phyloP scores from a whole-genome alignment of 1,284 basidiomycete genomes.

The Ganoderma lucidum region DNA sequence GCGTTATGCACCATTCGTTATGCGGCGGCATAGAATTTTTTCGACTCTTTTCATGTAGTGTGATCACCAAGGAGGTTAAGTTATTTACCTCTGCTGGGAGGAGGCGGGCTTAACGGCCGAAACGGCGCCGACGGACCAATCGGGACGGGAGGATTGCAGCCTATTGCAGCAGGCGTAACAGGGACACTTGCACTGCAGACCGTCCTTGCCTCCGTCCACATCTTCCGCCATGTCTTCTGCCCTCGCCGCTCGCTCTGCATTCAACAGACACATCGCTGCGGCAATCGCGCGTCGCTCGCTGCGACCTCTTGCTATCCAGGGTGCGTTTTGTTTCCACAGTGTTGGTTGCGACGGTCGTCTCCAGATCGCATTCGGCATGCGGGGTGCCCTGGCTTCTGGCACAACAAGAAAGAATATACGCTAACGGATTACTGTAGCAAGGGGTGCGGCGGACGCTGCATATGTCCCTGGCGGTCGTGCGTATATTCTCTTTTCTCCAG shows the following conservation, averaged over 20 bases:
- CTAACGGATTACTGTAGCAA: constrained; percentile 30
- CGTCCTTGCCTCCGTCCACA: constrained; percentile 27
- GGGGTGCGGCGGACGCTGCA: constrained; percentile 39
- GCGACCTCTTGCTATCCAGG: constrained; percentile 42
- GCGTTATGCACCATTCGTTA: no score
- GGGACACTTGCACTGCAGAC: not conserved
- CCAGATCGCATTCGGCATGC: constrained; percentile 1
- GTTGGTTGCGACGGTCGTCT: constrained; percentile 7
- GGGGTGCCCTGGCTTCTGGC: not conserved
- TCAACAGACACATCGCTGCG: constrained; percentile 52
- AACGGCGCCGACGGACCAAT: constrained; percentile 32
- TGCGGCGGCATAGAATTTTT: not conserved
- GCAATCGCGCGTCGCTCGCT: constrained; percentile 50
- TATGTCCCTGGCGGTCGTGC: constrained; percentile 78
- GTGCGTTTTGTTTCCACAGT: constrained; percentile 40
- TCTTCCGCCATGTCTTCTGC: constrained; percentile 58
- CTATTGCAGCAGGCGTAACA: constrained; percentile 26
- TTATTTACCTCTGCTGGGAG: not conserved
- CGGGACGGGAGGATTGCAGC: constrained; percentile 25
- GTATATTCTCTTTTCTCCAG: constrained; percentile 43
- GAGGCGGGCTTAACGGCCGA: constrained; percentile 29
- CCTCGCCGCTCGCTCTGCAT: constrained; percentile 56
- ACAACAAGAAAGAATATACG: not conserved
- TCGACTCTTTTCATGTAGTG: no score
- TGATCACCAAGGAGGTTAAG: no score